Base-by-base conservation (phyloP, 1,284 basidiomycete species). In the Fomitopsis pinicola region DNA sequence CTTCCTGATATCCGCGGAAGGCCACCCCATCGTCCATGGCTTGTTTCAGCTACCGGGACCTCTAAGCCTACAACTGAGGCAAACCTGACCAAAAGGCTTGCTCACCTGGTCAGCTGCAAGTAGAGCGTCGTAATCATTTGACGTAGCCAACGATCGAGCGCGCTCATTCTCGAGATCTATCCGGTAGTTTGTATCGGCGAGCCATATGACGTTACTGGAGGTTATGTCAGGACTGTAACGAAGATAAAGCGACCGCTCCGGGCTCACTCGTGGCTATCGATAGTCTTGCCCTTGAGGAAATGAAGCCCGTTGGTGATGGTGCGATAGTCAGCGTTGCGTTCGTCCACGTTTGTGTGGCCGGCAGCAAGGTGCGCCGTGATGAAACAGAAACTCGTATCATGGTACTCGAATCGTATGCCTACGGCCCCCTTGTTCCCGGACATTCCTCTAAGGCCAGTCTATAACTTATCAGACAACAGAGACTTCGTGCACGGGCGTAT, bases 371-470 rank as follows among this genome's bases (percentile, higher is more conserved):
- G 97, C 0, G 94, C 93, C 0, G 97, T 98, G 68, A 99, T 78
- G 76, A 99, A 95, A 76, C 97, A 99, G 69, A 99, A 89, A 54
- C 85, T 91, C 6, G 95, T 92, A 71, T 97, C 95, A 68, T 91
- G 84, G 67, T 94, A 91, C 46, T 98, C 91, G 62, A 99, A 80
- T 22, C 97, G 88, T 66, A 99, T 92, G 2, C 91, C 95, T 7
- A 97, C 93, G 10, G 94, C 96, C 26, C 94, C 94, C 77, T 97
- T 99, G 77, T 99, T 99, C 26, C 97, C 97, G 5, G 94, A 95
- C 85, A 99, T 95, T 15, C 97, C 97, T 60, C 94, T 87, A 42
- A 99, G 80, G 22, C 97, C 97, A 4, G 97, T 99, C 93, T 95
- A 69, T 22, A 10, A 5, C 30, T 53, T 10, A 35, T 45, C 26